These are phyloP conservation scores for Castanea sativa DNA, from an alignment of 306 rosid genomes.

Conservation along the genomic window DNA sequence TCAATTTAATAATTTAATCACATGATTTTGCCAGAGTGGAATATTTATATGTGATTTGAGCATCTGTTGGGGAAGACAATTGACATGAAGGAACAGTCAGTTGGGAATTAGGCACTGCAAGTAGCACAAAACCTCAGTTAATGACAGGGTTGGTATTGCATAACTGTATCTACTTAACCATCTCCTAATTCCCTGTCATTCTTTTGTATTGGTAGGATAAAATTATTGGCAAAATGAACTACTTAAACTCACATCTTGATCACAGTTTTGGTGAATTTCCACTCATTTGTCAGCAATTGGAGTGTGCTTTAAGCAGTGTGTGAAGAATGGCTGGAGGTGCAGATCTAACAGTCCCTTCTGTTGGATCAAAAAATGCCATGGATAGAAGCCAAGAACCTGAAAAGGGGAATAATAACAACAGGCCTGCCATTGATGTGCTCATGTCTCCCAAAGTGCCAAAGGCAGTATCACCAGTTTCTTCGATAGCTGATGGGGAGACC, in stretches of 20 bases:
- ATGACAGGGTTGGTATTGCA: conserved; percentile 37
- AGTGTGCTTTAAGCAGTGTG: neutral
- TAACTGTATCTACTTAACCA: conserved; percentile 41
- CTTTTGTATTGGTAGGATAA: conserved; percentile 44
- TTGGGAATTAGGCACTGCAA: conserved; percentile 45
- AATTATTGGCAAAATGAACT: conserved; percentile 39
- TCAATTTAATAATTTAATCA: neutral
- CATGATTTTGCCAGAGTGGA: conserved; percentile 8
- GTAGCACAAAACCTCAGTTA: conserved; percentile 20
- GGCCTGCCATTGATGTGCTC: conserved; percentile 46
- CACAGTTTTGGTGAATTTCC: conserved; percentile 13
- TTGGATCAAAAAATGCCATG: conserved; percentile 30
- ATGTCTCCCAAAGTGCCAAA: conserved; percentile 45
- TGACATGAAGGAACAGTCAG: conserved; percentile 53
- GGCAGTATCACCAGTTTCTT: conserved; percentile 53
- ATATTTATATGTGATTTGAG: conserved; percentile 26
- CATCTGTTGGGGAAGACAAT: conserved; percentile 56
- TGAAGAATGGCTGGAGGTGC: conserved; percentile 37
- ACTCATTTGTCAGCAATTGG: conserved; percentile 1
- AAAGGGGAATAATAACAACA: conserved; percentile 36
- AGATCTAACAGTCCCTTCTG: conserved; percentile 19
- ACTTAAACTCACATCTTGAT: conserved; percentile 40
- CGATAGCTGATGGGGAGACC: conserved; percentile 51
- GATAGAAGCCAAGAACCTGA: conserved; percentile 59
- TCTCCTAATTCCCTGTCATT: conserved; percentile 62